phyloP scores from a whole-genome alignment of 1,139 yeast genomes.

The Candida smagusa region DNA sequence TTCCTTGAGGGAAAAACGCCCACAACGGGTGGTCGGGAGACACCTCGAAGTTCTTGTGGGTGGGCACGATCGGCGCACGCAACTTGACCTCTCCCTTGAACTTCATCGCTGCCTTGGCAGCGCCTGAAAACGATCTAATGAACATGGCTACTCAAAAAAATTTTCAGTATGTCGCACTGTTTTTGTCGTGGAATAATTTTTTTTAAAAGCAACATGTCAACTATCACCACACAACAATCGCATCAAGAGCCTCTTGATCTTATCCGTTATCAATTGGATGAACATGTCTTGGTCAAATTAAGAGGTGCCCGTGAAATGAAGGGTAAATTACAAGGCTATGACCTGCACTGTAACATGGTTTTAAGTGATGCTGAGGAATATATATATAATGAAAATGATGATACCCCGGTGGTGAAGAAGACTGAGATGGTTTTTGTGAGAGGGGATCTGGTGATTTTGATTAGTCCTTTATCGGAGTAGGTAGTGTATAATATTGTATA shows the following conservation, averaged over 20 bases:
- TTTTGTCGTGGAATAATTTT: neutral
- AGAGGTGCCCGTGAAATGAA: conserved; percentile 95
- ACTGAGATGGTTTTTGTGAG: conserved; percentile 93
- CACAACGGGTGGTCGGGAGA: conserved; percentile 90
- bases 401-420: conserved; percentile 49
- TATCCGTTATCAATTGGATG: conserved; percentile 84
- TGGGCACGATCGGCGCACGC: conserved; percentile 85
- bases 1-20: conserved; percentile 77
- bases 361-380: conserved; percentile 91
- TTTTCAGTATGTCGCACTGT: neutral
- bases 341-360: conserved; percentile 94
- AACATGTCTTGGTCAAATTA: conserved; percentile 79
- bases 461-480: conserved; percentile 40
- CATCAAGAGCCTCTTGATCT: conserved; percentile 75
- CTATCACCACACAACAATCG: conserved; percentile 30
- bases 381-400: conserved; percentile 54
- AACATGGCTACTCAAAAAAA: neutral
- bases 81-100: conserved; percentile 41
- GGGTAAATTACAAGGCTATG: conserved; percentile 92
- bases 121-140: neutral
- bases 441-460: conserved; percentile 90
- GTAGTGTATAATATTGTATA: neutral
- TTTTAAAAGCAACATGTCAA: conserved; percentile 3
- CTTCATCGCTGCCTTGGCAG: conserved; percentile 16
- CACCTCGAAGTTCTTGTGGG: conserved; percentile 66